Evolutionary conservation across 2,329 filamentous ascomycete species (phyloP).

Genomic region (Ceratocystis huliohia): DNA sequence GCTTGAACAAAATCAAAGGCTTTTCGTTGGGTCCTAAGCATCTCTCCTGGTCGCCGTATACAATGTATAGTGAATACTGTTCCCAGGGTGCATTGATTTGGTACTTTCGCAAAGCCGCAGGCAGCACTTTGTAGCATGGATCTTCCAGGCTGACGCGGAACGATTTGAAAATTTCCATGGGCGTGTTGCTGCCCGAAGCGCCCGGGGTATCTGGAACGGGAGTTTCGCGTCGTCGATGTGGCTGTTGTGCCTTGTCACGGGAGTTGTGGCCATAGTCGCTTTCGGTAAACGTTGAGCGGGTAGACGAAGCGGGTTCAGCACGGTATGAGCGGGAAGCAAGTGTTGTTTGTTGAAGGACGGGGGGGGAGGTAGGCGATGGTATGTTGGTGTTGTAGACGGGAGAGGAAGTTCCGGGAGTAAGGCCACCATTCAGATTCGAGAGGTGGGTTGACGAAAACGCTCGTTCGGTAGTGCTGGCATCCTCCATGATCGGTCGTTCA

Average conservation of each 20-base stretch:
- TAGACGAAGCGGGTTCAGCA: slow-evolving; percentile 40
- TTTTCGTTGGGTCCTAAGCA: slow-evolving; percentile 87
- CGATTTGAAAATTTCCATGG: slow-evolving; percentile 95
- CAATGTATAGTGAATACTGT: slow-evolving; percentile 94
- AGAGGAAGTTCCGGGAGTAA: slow-evolving; percentile 41
- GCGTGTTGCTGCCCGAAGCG: slow-evolving; percentile 35
- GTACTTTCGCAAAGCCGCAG: slow-evolving; percentile 91
- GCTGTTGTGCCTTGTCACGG: slow-evolving; percentile 32
- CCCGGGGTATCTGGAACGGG: slow-evolving; percentile 47
- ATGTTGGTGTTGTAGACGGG: slow-evolving; percentile 50
- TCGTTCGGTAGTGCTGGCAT: slow-evolving; percentile 56
- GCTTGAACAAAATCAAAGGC: slow-evolving; percentile 90
- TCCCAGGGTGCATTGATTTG: slow-evolving; percentile 97
- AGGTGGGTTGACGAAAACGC: slow-evolving; percentile 57
- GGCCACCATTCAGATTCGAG: slow-evolving; percentile 53
- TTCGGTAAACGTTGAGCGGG: slow-evolving; percentile 43
- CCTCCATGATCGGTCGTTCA: slow-evolving; percentile 51
- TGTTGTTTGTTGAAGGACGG: slow-evolving; percentile 41
- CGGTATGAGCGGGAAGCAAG: slow-evolving; percentile 51
- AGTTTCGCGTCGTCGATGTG: slow-evolving; percentile 45
- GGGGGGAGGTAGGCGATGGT: slow-evolving; percentile 57
- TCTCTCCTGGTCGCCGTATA: slow-evolving; percentile 95
- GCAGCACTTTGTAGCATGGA: slow-evolving; percentile 91
- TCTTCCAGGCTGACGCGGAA: slow-evolving; percentile 98
- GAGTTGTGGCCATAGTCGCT: slow-evolving; percentile 29